Conservation (phyloP, 441 rosid genomes). For the Gossypium aridum region DNA sequence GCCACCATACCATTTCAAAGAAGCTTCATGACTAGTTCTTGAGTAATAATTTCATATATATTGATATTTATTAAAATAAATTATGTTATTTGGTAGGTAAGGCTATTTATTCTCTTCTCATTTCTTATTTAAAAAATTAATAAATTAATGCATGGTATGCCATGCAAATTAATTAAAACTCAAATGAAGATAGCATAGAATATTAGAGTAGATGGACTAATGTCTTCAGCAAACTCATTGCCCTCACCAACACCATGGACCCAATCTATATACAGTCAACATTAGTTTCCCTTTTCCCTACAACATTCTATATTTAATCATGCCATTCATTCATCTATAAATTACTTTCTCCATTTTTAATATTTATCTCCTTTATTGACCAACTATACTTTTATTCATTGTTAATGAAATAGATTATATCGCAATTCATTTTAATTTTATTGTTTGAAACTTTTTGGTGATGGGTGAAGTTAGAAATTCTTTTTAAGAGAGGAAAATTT, state of each 20-base stretch:
- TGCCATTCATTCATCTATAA: no score
- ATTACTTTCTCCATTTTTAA: no score
- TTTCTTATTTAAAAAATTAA: not conserved
- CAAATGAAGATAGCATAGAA: constrained; percentile 12
- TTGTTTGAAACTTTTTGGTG: no score
- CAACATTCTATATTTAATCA: no score
- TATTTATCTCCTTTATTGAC: no score
- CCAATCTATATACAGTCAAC: not conserved
- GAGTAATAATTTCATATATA: not conserved
- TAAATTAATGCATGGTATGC: not conserved
- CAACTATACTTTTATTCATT: no score
- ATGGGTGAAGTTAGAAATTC: no score
- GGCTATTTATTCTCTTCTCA: not conserved
- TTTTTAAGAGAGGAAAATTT: no score
- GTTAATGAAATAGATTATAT: no score
- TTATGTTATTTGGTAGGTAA: constrained; percentile 16
- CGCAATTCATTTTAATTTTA: no score
- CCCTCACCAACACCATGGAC: not conserved
- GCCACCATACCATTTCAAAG: constrained; percentile 17
- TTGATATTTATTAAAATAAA: not conserved
- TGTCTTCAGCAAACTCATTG: constrained; percentile 14
- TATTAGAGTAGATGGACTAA: constrained; percentile 20
- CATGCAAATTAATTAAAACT: constrained; percentile 15
- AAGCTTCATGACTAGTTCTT: constrained; percentile 17
- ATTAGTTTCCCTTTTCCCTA: not conserved